These are phyloP conservation scores for Hibiscus tridactylites DNA, from an alignment of 345 rosid species.

Conservation along the genomic window DNA sequence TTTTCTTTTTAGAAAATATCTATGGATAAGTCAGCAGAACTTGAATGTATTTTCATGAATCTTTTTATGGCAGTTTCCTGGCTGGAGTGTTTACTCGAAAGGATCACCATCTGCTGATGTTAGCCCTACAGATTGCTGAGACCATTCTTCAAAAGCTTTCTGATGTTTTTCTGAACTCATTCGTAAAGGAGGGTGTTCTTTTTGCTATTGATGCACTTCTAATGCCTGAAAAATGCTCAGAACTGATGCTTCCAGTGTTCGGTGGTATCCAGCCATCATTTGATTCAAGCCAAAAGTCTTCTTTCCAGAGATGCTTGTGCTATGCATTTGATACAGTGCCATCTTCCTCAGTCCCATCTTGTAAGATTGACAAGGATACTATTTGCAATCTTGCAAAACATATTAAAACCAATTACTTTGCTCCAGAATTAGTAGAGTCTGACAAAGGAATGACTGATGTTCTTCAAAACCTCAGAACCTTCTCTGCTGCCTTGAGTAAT, in stretches of 20 bases:
- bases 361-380: conserved; percentile 63
- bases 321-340: conserved; percentile 45
- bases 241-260: conserved; percentile 31
- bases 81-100: conserved; percentile 81
- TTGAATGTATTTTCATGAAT: conserved; percentile 1
- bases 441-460: conserved; percentile 71
- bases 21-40: neutral
- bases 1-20: neutral
- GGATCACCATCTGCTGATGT: conserved; percentile 69
- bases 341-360: conserved; percentile 32
- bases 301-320: conserved; percentile 64
- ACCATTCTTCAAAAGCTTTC: conserved; percentile 60
- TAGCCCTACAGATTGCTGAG: conserved; percentile 65
- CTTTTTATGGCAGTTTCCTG: conserved; percentile 57
- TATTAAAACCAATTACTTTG: conserved; percentile 53
- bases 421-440: conserved; percentile 44
- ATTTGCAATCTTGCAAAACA: conserved; percentile 57
- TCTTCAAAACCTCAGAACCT: conserved; percentile 60
- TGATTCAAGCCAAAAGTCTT: conserved; percentile 40
- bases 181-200: conserved; percentile 79
- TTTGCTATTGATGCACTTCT: conserved; percentile 65
- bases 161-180: conserved; percentile 50
- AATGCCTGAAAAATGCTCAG: conserved; percentile 45
- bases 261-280: conserved; percentile 36
- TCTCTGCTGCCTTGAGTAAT: conserved; percentile 49